phyloP scores from a whole-genome alignment of 352 stramenopile genomes.

The Globisporangium irregulare region DNA sequence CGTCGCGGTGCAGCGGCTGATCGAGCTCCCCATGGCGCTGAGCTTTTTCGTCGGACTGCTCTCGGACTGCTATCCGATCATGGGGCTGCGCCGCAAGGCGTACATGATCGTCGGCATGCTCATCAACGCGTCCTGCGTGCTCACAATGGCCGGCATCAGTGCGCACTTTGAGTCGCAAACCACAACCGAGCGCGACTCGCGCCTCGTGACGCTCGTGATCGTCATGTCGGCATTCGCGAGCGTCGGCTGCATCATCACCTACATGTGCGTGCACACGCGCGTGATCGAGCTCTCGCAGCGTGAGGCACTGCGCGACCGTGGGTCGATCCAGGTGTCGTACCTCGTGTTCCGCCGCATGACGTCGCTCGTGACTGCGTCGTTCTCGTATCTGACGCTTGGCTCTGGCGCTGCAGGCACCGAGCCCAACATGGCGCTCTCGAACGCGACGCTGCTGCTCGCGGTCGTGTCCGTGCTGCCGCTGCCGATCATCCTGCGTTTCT shows the following conservation, averaged over 20 bases:
- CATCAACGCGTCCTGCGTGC: slow-evolving; percentile 10
- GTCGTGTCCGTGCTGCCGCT: slow-evolving; percentile 29
- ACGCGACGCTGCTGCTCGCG: slow-evolving; percentile 27
- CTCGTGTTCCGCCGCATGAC: slow-evolving; percentile 31
- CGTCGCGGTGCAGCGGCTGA: slow-evolving; percentile 37
- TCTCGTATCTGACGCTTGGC: slow-evolving; percentile 11
- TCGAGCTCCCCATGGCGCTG: slow-evolving; percentile 85
- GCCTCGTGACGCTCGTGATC: slow-evolving; percentile 25
- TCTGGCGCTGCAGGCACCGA: slow-evolving; percentile 13
- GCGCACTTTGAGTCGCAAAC: slow-evolving; percentile 19
- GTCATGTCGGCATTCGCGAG: slow-evolving; percentile 23
- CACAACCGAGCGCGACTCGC: neutral
- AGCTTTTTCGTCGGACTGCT: slow-evolving; percentile 88
- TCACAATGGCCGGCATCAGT: slow-evolving; percentile 30
- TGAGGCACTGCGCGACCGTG: slow-evolving; percentile 34
- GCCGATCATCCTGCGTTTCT: slow-evolving; percentile 34
- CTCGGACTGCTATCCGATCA: slow-evolving; percentile 89
- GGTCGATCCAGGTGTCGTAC: slow-evolving; percentile 35
- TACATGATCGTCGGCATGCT: slow-evolving; percentile 85
- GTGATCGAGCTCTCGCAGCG: slow-evolving; percentile 43
- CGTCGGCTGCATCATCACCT: slow-evolving; percentile 31
- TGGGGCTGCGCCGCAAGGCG: slow-evolving; percentile 84
- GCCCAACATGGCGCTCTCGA: slow-evolving; percentile 15
- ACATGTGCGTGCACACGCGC: slow-evolving; percentile 36
- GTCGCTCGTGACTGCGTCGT: slow-evolving; percentile 16